phyloP scores from a whole-genome alignment of 139 green algal species.

The Pseudopediastrum boryanum region DNA sequence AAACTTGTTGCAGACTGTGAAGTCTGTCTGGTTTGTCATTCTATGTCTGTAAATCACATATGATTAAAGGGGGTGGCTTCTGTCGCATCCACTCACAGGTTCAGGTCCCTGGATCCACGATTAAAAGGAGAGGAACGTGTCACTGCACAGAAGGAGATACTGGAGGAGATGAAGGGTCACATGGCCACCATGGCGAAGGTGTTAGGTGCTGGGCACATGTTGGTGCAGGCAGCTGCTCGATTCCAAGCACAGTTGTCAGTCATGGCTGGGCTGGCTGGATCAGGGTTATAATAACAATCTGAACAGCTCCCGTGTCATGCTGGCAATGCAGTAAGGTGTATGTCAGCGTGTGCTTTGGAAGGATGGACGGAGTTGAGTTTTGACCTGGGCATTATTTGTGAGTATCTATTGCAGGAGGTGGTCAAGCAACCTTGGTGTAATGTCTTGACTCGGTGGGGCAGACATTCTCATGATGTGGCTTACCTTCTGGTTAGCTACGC shows the following conservation, averaged over 20 bases:
- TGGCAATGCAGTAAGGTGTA: too few relatives aligned
- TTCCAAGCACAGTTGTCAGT: slow-evolving; percentile 28
- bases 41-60: background rate
- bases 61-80: background rate
- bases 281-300: too few relatives aligned
- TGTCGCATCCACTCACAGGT: too few relatives aligned
- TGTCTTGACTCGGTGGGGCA: too few relatives aligned
- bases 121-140: background rate
- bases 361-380: too few relatives aligned
- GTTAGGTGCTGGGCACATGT: slow-evolving; percentile 31
- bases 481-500: too few relatives aligned
- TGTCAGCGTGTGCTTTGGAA: too few relatives aligned
- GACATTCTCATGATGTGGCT: too few relatives aligned
- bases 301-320: too few relatives aligned
- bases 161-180: slow-evolving; percentile 18
- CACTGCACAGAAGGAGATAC: background rate
- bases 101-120: slow-evolving; percentile 36
- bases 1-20: background rate
- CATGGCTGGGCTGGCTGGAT: slow-evolving; percentile 9
- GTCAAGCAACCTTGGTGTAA: too few relatives aligned
- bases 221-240: slow-evolving; percentile 19
- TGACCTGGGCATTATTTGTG: too few relatives aligned
- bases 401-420: too few relatives aligned
- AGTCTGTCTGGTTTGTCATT: background rate
- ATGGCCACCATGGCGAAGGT: slow-evolving; percentile 37